phyloP scores from a whole-genome alignment of 2,329 filamentous ascomycete species.

The Gnomoniopsis smithogilvyi region DNA sequence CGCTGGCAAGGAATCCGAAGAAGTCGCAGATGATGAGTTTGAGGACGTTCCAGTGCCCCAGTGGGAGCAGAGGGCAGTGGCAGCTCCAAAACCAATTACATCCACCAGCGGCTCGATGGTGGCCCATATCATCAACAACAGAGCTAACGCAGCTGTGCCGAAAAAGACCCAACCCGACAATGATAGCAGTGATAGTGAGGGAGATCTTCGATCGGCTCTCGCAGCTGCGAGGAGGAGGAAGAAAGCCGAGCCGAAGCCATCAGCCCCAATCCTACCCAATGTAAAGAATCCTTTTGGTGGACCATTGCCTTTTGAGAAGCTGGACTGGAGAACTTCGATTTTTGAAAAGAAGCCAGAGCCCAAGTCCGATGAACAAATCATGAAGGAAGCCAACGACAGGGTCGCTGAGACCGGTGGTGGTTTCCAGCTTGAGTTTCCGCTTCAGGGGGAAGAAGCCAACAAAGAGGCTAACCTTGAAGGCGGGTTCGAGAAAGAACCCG shows the following conservation, averaged over 20 bases:
- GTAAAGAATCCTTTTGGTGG: conserved; percentile 68
- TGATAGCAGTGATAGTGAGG: conserved; percentile 67
- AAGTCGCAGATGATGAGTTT: conserved; percentile 39
- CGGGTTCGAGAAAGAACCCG: conserved; percentile 58
- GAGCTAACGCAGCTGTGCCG: conserved; percentile 59
- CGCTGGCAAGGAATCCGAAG: conserved; percentile 29
- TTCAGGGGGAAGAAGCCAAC: conserved; percentile 9
- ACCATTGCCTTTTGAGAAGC: conserved; percentile 85
- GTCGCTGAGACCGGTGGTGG: conserved; percentile 30
- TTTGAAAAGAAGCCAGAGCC: conserved; percentile 42
- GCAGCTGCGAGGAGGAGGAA: conserved; percentile 66
- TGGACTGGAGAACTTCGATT: conserved; percentile 65
- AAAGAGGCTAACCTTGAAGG: conserved; percentile 51
- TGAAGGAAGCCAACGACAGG: conserved; percentile 23
- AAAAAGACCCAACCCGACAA: conserved; percentile 46
- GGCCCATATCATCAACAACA: conserved; percentile 71
- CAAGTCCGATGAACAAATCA: conserved; percentile 9
- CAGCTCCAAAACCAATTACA: conserved; percentile 48
- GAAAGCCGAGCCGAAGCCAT: conserved; percentile 31
- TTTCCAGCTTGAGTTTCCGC: conserved; percentile 28
- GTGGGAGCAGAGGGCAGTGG: conserved; percentile 55
- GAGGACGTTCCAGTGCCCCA: conserved; percentile 50
- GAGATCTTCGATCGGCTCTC: conserved; percentile 75
- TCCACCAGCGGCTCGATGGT: conserved; percentile 58
- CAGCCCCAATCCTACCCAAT: conserved; percentile 41